Evolutionary conservation across 352 stramenopile genomes (phyloP), one percentile per base, ranked within the genome.

Genomic region (Heterotrichella gracilis): DNA sequence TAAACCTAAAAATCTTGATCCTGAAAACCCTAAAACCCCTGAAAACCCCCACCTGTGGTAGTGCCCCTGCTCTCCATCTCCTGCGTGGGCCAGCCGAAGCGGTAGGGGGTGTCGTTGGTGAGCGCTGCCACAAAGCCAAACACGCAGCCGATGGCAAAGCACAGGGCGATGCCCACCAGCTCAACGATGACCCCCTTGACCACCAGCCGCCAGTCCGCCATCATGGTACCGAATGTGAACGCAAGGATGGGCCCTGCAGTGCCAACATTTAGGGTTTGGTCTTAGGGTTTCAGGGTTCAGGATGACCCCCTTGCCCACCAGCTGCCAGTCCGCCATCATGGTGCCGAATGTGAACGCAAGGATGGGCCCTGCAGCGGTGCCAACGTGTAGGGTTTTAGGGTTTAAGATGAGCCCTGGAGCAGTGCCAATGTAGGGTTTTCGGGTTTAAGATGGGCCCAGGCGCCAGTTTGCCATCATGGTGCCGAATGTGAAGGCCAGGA

Each of bases 401-500:
- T n/a, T n/a, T n/a, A n/a, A n/a, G n/a, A n/a, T n/a, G n/a, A n/a
- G n/a, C n/a, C n/a, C n/a, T n/a, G n/a, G n/a, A n/a, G n/a, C n/a
- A n/a, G n/a, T n/a, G n/a, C n/a, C n/a, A n/a, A n/a, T n/a, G n/a
- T n/a, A n/a, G n/a, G n/a, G n/a, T n/a, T n/a, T n/a, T n/a, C n/a
- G n/a, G n/a, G n/a, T n/a, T n/a, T n/a, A n/a, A n/a, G 13, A 75
- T 72, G 9, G 81, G 72, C 0, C 72, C 13, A 86, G 69, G 4
- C 71, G 70, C 67, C 71, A 77, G 74, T 85, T 79, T 4, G 64
- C 23, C 25, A 85, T 72, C 25, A 74, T 77, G 23, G 53, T 73
- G 3, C 79, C 79, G 73, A 83, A 86, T 4, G 79, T 81, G 42
- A 83, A 73, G 22, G 73, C 78, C 14, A 85, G 72, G 17, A 85